phyloP scores from a whole-genome alignment of 768 basidiomycete genomes.

The Lentinus brumalis region DNA sequence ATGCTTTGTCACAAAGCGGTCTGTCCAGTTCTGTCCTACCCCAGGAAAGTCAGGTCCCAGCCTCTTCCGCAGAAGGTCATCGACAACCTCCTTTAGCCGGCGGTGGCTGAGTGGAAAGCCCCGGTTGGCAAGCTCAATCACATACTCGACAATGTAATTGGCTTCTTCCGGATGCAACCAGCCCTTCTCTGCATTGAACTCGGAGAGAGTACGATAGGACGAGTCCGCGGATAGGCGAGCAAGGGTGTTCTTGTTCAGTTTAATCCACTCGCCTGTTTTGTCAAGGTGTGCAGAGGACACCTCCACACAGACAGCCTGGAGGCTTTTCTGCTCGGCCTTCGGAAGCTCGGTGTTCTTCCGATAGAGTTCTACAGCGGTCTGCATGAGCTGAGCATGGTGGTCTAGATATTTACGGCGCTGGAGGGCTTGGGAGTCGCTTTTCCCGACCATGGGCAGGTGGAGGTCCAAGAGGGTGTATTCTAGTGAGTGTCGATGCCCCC shows the following conservation, averaged over 20 bases:
- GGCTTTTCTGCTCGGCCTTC: background rate
- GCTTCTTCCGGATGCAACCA: background rate
- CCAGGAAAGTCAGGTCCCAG: background rate
- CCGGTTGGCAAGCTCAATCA: background rate
- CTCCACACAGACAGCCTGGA: background rate
- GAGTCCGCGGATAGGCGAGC: background rate
- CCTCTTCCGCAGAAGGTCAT: background rate
- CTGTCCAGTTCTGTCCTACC: background rate
- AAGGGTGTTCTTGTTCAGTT: background rate
- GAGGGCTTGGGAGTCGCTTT: background rate
- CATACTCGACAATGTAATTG: background rate
- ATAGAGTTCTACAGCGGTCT: background rate
- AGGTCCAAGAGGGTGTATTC: no score
- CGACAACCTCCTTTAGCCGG: background rate
- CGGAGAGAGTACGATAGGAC: background rate
- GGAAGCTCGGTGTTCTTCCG: background rate
- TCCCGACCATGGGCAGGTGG: no score
- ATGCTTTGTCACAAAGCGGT: background rate
- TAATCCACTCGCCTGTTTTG: background rate
- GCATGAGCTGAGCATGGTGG: background rate
- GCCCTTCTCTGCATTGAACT: background rate
- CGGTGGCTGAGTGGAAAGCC: background rate
- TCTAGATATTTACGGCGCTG: background rate
- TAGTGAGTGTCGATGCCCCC: no score
- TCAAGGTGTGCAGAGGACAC: background rate